Evolutionary conservation across 2,329 filamentous ascomycete genomes (phyloP).

Genomic region (Massarina eburnea): DNA sequence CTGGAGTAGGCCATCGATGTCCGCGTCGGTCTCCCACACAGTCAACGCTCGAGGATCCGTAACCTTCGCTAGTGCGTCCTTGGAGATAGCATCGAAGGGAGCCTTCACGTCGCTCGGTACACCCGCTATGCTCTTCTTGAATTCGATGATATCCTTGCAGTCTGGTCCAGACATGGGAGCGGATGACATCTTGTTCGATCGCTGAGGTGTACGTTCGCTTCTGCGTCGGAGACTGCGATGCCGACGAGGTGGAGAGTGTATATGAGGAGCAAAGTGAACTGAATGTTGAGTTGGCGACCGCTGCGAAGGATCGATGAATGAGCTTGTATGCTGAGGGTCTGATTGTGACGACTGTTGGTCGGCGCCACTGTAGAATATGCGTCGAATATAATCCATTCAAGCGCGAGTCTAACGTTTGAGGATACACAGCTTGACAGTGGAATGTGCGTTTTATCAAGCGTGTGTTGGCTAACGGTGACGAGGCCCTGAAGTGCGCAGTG

Average conservation of each 20-base stretch:
- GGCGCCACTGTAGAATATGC: background rate
- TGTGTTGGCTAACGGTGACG: background rate
- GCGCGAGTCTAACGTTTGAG: background rate
- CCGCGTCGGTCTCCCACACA: slow-evolving; percentile 37
- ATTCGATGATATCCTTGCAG: slow-evolving; percentile 21
- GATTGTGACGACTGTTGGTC: background rate
- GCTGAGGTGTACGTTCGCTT: background rate
- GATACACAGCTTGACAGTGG: background rate
- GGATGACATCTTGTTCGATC: background rate
- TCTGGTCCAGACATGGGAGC: background rate
- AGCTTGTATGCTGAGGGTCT: background rate
- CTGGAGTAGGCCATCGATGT: slow-evolving; percentile 35
- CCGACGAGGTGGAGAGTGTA: background rate
- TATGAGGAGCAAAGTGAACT: background rate
- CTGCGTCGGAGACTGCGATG: background rate
- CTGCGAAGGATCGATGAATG: background rate
- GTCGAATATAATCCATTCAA: slow-evolving; percentile 5
- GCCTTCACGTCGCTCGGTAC: slow-evolving; percentile 29
- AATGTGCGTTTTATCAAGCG: background rate
- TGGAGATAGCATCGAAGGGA: slow-evolving; percentile 22
- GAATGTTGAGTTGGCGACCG: background rate
- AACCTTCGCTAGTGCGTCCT: slow-evolving; percentile 20
- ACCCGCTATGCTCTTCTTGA: slow-evolving; percentile 25
- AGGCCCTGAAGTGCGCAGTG: background rate
- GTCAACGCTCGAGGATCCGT: slow-evolving; percentile 27